A percentile compares a stretch with the other conserved stretches of the same genome.
phyloP scores from a whole-genome alignment of 2,329 filamentous ascomycete genomes.

The Colletotrichum sp. region DNA sequence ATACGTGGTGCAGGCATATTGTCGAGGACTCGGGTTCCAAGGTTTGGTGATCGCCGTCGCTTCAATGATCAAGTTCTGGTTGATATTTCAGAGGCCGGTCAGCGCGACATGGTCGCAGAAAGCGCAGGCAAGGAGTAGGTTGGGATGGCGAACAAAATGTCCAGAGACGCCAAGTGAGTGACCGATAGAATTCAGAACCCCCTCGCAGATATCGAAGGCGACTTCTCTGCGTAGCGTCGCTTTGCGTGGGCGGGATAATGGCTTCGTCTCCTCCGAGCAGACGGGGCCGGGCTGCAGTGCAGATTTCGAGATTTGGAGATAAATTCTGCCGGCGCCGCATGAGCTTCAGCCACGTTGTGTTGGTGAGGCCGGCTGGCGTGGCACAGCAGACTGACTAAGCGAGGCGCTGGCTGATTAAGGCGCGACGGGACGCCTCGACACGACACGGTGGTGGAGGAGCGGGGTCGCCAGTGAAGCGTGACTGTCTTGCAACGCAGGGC shows the following conservation, averaged over 20 bases:
- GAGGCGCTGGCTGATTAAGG: background rate
- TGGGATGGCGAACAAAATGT: background rate
- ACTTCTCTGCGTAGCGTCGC: background rate
- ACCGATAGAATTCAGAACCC: too few relatives aligned
- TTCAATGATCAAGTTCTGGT: background rate
- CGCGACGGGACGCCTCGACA: background rate
- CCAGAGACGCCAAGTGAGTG: background rate
- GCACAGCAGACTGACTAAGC: background rate
- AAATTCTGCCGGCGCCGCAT: slow-evolving; percentile 6
- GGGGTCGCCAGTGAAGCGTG: background rate
- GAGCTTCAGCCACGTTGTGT: background rate
- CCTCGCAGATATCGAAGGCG: background rate
- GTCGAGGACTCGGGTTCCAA: background rate
- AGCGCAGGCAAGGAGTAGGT: background rate
- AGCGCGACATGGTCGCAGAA: slow-evolving; percentile 3
- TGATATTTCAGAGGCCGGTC: background rate
- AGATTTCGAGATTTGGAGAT: slow-evolving; percentile 18
- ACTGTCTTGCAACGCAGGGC: background rate
- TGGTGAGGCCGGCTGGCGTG: background rate
- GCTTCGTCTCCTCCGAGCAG: background rate
- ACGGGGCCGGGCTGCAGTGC: background rate
- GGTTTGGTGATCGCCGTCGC: background rate
- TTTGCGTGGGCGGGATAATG: background rate
- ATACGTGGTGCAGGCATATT: background rate
- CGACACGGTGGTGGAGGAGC: background rate